Percentiles rank a stretch among this genome's conserved stretches.
Evolutionary conservation across 495 filamentous ascomycete genomes (phyloP).

Genomic region (Annulohypoxylon moriforme): DNA sequence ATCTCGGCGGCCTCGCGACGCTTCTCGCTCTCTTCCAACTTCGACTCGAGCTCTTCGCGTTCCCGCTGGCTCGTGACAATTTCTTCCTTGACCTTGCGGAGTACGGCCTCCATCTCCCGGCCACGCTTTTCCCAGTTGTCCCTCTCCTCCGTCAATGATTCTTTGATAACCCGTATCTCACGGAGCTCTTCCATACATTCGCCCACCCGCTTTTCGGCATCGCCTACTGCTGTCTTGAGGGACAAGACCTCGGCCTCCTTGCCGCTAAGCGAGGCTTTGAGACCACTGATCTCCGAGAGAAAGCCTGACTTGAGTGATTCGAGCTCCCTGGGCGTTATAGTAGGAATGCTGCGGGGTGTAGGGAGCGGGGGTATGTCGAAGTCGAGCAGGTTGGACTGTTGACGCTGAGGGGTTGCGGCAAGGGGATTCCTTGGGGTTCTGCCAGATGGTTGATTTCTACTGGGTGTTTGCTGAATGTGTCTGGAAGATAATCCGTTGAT

Average conservation of each 20-base stretch:
- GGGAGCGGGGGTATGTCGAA: constrained; percentile 91
- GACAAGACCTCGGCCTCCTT: constrained; percentile 89
- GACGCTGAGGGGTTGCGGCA: constrained; percentile 53
- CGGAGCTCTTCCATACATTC: constrained; percentile 83
- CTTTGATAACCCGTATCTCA: constrained; percentile 74
- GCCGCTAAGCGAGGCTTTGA: constrained; percentile 88
- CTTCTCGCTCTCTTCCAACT: constrained; percentile 79
- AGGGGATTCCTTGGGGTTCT: constrained; percentile 25
- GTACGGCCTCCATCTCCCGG: constrained; percentile 83
- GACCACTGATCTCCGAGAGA: constrained; percentile 86
- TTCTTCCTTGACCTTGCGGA: constrained; percentile 82
- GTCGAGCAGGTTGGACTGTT: constrained; percentile 76
- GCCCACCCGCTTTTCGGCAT: constrained; percentile 92
- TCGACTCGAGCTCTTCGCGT: constrained; percentile 75
- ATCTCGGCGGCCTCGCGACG: constrained; percentile 71
- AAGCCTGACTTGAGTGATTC: constrained; percentile 91
- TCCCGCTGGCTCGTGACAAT: constrained; percentile 80
- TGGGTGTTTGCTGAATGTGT: constrained; percentile 55
- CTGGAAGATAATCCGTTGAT: constrained; percentile 61
- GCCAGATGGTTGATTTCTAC: constrained; percentile 22
- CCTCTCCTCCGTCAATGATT: constrained; percentile 78
- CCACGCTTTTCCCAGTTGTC: constrained; percentile 84
- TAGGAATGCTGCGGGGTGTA: constrained; percentile 90
- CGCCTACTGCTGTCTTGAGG: constrained; percentile 84
- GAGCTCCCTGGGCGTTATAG: constrained; percentile 89